Base-by-base conservation (phyloP, 2,329 filamentous ascomycete species). In the Aspergillus sp. region DNA sequence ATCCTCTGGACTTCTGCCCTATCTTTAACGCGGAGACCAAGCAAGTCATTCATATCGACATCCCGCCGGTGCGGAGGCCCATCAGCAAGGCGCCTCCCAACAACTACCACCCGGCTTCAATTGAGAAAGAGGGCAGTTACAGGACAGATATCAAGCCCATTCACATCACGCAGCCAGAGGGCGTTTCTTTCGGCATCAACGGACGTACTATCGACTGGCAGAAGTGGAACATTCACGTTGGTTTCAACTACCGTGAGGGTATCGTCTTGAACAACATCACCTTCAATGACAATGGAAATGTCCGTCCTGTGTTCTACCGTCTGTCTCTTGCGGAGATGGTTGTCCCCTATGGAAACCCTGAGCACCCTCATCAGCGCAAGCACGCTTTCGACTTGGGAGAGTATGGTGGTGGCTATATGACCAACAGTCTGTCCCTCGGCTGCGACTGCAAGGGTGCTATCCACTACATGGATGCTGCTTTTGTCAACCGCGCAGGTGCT, bases 161-260 rank as follows among this genome's bases (percentile, higher is more conserved):
- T 73, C 88, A 93, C 74, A 92, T 96, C 70, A 92, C 90, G 1
- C 91, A 96, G 71, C 91, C 91, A 0, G 90, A 96, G 68, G 93
- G 93, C 15, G 92, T 96, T 0, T 95, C 91, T 0, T 97, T 96
- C 81, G 86, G 83, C 19, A 80, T 96, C 66, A 84, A 88, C 2
- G 91, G 91, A 1, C 81, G 91, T 10, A 85, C 86, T 49, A 83
- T 96, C 54, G 86, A 87, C 65, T 96, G 93, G 93, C 92, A 96
- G 76, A 96, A 96, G 73, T 97, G 92, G 90, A 94, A 86, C 69
- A 86, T 96, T 65, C 93, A 96, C 74, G 86, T 97, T 61, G 93
- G 93, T 23, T 97, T 96, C 84, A 96, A 96, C 82, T 95, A 96
- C 80, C 86, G 91, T 25, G 93, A 97, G 77, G 93, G 93, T 21